Evolutionary conservation across 352 stramenopile species (phyloP).

Genomic region (Elongisporangium senticosum): DNA sequence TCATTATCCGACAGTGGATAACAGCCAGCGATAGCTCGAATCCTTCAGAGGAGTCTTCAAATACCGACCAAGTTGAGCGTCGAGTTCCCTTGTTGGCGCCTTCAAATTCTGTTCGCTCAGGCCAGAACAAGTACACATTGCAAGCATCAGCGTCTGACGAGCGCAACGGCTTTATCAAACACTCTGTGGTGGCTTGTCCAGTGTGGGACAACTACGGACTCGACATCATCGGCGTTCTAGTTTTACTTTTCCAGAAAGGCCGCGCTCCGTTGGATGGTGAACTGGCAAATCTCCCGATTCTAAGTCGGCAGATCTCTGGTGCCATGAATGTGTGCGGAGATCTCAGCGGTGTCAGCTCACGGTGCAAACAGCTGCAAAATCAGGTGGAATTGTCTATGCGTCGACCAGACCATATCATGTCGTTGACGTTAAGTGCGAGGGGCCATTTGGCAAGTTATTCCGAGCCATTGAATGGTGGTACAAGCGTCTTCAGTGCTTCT

Average conservation of each 20-base stretch:
- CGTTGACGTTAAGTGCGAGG: constrained; percentile 43
- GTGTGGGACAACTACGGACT: constrained; percentile 60
- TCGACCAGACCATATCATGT: constrained; percentile 18
- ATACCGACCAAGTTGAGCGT: not conserved
- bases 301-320: constrained; percentile 63
- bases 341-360: constrained; percentile 30
- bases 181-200: constrained; percentile 58
- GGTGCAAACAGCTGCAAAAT: constrained; percentile 36
- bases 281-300: constrained; percentile 49
- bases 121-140: constrained; percentile 21
- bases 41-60: not conserved
- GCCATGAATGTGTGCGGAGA: constrained; percentile 69
- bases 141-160: constrained; percentile 33
- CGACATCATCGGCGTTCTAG: constrained; percentile 61
- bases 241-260: constrained; percentile 44
- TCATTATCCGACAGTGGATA: constrained; percentile 54
- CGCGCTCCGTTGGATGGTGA: constrained; percentile 24
- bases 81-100: not conserved
- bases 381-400: constrained; percentile 44
- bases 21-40: not conserved
- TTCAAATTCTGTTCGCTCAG: not conserved
- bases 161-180: constrained; percentile 45
- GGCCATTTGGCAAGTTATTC: constrained; percentile 49
- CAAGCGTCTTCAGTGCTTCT: constrained; percentile 23
- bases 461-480: constrained; percentile 46